Conservation (phyloP, 352 stramenopile genomes). For the Phytophthora colocasiae region DNA sequence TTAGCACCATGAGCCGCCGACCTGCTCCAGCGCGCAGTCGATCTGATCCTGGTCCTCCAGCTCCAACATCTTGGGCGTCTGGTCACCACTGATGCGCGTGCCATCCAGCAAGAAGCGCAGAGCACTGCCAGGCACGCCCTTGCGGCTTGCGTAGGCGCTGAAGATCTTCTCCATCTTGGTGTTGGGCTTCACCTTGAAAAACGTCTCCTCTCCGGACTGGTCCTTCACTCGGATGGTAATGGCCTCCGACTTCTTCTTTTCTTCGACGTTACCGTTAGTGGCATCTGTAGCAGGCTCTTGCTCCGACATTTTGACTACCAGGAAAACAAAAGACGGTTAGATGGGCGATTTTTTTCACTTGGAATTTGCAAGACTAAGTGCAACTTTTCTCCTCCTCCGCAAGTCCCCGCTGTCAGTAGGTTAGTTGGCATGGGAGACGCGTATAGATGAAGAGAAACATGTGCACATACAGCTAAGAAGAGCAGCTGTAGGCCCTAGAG, state of each 20-base stretch:
- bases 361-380: conserved; percentile 15
- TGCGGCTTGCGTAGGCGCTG: conserved; percentile 95
- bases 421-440: not conserved
- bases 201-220: conserved; percentile 95
- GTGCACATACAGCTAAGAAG: not conserved
- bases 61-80: conserved; percentile 97
- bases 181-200: conserved; percentile 99
- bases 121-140: conserved; percentile 90
- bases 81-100: conserved; percentile 93
- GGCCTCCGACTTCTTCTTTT: conserved; percentile 89
- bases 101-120: conserved; percentile 97
- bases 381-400: conserved; percentile 15
- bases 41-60: conserved; percentile 99
- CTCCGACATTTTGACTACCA: conserved; percentile 58
- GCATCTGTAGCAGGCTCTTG: conserved; percentile 54
- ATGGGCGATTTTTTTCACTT: conserved; percentile 1
- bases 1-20: conserved; percentile 68
- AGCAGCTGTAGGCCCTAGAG: not conserved
- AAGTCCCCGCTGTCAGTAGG: not conserved
- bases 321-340: conserved; percentile 11
- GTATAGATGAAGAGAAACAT: not conserved
- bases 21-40: conserved; percentile 95
- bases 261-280: conserved; percentile 49
- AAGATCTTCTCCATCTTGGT: conserved; percentile 99
- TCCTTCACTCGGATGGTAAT: conserved; percentile 92